These are phyloP conservation scores for Cucurbita ficifolia DNA, from an alignment of 306 rosid species.

Conservation along the genomic window DNA sequence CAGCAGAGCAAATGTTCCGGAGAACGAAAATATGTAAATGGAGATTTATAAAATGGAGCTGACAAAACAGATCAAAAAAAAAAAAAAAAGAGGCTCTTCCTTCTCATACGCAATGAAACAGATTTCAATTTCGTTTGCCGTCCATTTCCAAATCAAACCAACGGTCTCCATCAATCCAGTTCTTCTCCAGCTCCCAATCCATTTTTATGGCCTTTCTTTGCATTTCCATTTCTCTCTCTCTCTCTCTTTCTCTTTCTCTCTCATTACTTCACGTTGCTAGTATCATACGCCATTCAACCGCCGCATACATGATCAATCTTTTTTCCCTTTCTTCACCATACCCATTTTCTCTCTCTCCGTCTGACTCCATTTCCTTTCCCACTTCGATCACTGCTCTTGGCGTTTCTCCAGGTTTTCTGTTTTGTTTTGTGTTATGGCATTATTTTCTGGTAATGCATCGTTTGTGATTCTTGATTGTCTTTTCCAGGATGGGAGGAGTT, in stretches of 20 bases:
- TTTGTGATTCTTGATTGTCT: neutral
- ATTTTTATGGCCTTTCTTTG: neutral
- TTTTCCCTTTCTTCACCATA: neutral
- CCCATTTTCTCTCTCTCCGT: neutral
- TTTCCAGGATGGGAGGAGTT: slow-evolving; percentile 1
- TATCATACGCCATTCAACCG: neutral
- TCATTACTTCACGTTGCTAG: neutral
- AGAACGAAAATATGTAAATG: neutral
- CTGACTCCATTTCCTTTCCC: neutral
- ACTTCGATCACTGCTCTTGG: neutral
- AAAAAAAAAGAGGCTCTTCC: neutral
- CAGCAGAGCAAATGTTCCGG: neutral
- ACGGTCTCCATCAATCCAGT: slow-evolving; percentile 3
- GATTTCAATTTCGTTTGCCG: neutral
- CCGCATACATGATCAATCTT: neutral
- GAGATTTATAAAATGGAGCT: neutral
- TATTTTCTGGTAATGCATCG: neutral
- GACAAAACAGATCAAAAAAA: too few species aligned
- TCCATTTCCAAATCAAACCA: neutral
- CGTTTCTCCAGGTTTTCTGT: neutral
- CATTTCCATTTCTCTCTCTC: neutral
- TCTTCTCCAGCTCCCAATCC: neutral
- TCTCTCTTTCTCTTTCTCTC: neutral
- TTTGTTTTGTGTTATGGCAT: neutral
- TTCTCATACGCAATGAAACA: neutral